Evolutionary conservation across 345 rosid species (phyloP), one percentile per base, ranked within the genome.

Genomic region (Corchorus capsularis): DNA sequence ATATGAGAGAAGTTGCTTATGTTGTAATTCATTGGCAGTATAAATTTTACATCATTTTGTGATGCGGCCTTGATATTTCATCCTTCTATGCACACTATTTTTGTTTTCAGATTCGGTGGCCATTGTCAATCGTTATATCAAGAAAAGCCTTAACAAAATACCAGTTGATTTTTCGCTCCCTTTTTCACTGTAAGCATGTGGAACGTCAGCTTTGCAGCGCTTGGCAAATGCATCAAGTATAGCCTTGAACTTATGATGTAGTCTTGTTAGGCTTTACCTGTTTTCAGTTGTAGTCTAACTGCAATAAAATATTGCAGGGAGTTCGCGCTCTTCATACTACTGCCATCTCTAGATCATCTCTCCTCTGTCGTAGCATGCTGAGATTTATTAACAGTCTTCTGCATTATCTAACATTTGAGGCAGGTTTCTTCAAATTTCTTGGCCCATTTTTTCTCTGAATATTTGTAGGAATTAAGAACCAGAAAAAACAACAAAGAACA

Each of bases 211-310:
- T 96, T 72, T 89, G 93, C 85, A 93, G 90, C 79, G 90, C 99
- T 60, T 96, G 99, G 99, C 99, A 96, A 79, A 82, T 89, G 85
- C 99, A 93, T 89, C 99, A 93, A 85, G 99, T 92, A 92, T 54
- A 87, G 77, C 72, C 68, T 76, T 67, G 16, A 65, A 59, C 75
- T 67, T 53, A 57, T 69, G 32, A 46, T 77, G 41, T 67, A 54
- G 41, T 39, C 39, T 68, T 59, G 8, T 69, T 13, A 47, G 41
- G 9, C 72, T 56, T 69, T 41, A 39, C 27, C 59, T 71, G 50
- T 39, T 67, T 41, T 22, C 39, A 80, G 53, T 77, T 60, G 43
- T 71, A 61, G 63, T 78, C 76, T 68, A 77, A 78, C 72, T 76
- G 69, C 65, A 72, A 70, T 53, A 10, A 79, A 37, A 35, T 71